phyloP scores from a whole-genome alignment of 352 stramenopile genomes.

The Globisporangium radiosum region DNA sequence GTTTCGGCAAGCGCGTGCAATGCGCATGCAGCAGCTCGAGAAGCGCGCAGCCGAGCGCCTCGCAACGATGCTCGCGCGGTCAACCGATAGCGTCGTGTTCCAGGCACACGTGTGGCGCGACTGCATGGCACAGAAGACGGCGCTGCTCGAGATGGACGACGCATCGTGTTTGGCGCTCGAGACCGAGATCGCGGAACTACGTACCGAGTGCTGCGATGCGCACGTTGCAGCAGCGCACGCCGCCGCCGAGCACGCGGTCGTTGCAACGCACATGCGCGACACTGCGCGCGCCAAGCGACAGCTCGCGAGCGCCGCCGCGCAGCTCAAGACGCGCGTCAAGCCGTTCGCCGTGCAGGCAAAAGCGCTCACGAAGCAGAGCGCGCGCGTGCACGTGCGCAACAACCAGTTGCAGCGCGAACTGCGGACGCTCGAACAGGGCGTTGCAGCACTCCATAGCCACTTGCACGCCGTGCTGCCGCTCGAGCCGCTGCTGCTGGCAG shows the following conservation, averaged over 20 bases:
- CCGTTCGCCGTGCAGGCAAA: constrained; percentile 58
- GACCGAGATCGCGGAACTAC: constrained; percentile 40
- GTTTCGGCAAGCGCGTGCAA: constrained; percentile 32
- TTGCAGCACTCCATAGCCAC: constrained; percentile 32
- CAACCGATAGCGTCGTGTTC: constrained; percentile 44
- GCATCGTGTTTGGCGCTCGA: constrained; percentile 31
- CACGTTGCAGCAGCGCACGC: constrained; percentile 33
- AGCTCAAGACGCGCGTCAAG: constrained; percentile 49
- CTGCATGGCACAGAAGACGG: constrained; percentile 40
- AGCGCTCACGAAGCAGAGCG: constrained; percentile 45
- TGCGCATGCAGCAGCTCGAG: constrained; percentile 15
- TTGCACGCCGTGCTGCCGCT: constrained; percentile 37
- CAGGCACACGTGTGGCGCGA: constrained; percentile 67
- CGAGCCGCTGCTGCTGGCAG: constrained; percentile 47
- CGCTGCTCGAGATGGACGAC: constrained; percentile 40
- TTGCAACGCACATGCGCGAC: constrained; percentile 32
- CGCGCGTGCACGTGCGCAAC: constrained; percentile 35
- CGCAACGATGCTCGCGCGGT: constrained; percentile 16
- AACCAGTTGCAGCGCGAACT: constrained; percentile 54
- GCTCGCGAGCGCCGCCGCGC: constrained; percentile 16
- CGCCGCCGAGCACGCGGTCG: constrained; percentile 23
- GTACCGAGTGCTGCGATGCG: constrained; percentile 31
- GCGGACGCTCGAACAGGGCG: constrained; percentile 22
- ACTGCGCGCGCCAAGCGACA: constrained; percentile 19
- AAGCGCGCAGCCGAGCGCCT: constrained; percentile 30